Conservation (phyloP, 2,329 filamentous ascomycete species). For the Pyricularia sp. region DNA sequence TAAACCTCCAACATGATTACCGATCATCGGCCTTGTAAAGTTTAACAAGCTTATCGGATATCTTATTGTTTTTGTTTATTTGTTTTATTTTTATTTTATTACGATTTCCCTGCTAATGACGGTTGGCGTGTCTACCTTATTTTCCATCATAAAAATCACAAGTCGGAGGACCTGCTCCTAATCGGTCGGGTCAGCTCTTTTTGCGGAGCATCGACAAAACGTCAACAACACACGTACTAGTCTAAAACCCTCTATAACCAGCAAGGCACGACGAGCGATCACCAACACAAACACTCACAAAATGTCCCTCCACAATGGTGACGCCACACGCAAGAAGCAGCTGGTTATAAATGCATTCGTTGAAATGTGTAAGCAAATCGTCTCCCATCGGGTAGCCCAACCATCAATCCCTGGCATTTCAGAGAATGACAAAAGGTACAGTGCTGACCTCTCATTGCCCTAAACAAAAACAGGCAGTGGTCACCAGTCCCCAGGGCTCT, state of each 20-base stretch:
- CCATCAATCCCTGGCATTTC: not conserved
- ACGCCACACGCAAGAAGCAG: conserved; percentile 6
- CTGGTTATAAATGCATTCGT: conserved; percentile 13
- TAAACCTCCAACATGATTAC: not conserved
- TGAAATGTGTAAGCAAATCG: conserved; percentile 11
- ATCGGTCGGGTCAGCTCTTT: not conserved
- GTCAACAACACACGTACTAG: not conserved
- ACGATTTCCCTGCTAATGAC: no score
- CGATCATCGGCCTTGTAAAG: not conserved
- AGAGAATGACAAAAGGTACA: not conserved
- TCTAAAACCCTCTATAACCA: not conserved
- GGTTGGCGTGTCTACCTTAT: not conserved
- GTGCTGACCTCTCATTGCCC: not conserved
- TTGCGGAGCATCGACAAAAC: not conserved
- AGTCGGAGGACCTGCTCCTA: not conserved
- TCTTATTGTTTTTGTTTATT: no score
- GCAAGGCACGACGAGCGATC: not conserved
- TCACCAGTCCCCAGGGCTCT: conserved; percentile 36
- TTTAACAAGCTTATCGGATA: not conserved
- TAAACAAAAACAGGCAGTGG: conserved; percentile 21
- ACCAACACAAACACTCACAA: not conserved
- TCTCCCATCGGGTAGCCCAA: not conserved
- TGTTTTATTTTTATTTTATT: no score
- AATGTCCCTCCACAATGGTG: not conserved
- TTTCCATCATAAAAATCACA: not conserved